Conservation (phyloP, 2,329 filamentous ascomycete species). For the Ophiostoma novo-ulmi region DNA sequence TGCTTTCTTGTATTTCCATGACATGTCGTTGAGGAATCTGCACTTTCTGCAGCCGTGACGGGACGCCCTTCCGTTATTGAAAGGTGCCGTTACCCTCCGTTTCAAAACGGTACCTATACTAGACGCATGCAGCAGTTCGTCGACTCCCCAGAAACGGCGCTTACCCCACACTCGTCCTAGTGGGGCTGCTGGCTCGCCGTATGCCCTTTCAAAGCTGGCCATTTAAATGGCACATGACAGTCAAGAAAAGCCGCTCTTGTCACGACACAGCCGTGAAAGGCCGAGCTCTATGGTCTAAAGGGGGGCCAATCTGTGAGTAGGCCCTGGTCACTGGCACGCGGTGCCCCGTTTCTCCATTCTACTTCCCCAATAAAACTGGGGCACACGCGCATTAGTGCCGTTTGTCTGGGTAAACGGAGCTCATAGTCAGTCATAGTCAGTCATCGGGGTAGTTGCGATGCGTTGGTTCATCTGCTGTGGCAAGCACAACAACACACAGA, state of each 20-base stretch:
- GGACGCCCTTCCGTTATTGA: not conserved
- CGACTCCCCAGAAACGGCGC: not conserved
- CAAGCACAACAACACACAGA: not conserved
- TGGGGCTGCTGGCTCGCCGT: not conserved
- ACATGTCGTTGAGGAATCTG: not conserved
- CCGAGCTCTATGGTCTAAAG: slow-evolving; percentile 4
- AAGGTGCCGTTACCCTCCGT: not conserved
- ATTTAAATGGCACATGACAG: not conserved
- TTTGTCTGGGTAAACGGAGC: slow-evolving; percentile 19
- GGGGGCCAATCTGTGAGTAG: not conserved
- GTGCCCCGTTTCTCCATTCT: slow-evolving; percentile 17
- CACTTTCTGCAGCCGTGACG: not conserved
- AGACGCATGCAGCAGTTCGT: not conserved
- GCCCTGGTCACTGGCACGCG: slow-evolving; percentile 3
- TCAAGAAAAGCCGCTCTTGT: not conserved
- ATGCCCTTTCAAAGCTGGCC: not conserved
- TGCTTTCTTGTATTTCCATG: not conserved
- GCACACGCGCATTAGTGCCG: slow-evolving; percentile 8
- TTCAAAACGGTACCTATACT: not conserved
- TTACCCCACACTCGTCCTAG: slow-evolving; percentile 6
- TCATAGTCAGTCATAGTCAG: not conserved
- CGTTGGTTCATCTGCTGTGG: not conserved
- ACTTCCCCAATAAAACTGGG: slow-evolving; percentile 19
- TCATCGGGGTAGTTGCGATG: not conserved
- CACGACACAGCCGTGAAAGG: not conserved